Evolutionary conservation across 352 stramenopile species (phyloP).

Genomic region (Globisporangium polare): DNA sequence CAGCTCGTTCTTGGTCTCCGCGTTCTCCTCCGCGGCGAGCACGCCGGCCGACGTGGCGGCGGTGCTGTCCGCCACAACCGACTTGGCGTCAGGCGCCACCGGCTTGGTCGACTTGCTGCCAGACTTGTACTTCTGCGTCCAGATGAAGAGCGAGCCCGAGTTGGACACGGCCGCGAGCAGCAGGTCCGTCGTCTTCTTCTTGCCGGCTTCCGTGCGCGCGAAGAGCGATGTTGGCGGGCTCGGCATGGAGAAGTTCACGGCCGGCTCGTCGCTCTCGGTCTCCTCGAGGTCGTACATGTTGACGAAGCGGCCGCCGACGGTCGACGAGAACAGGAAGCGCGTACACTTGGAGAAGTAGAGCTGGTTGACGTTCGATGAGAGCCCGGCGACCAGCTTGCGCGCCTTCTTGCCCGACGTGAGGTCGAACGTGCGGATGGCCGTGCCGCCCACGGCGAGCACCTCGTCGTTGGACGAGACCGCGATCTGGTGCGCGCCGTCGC

Average conservation of each 20-base stretch:
- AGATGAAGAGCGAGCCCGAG: conserved; percentile 68
- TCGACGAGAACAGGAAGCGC: conserved; percentile 72
- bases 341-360: conserved; percentile 60
- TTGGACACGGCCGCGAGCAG: conserved; percentile 53
- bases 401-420: conserved; percentile 74
- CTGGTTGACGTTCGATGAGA: conserved; percentile 70
- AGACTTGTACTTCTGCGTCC: conserved; percentile 64
- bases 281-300: conserved; percentile 80
- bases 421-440: conserved; percentile 70
- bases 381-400: conserved; percentile 64
- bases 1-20: conserved; percentile 30
- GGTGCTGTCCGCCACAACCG: conserved; percentile 24
- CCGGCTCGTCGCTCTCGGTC: conserved; percentile 57
- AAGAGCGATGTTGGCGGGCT: conserved; percentile 51
- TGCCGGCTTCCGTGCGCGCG: conserved; percentile 32
- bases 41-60: conserved; percentile 36
- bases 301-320: conserved; percentile 68
- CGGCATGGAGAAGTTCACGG: conserved; percentile 72
- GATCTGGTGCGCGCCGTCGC: conserved; percentile 57
- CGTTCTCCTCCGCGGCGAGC: conserved; percentile 34
- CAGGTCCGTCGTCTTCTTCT: conserved; percentile 71
- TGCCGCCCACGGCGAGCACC: conserved; percentile 58
- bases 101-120: conserved; percentile 57
- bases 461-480: conserved; percentile 62
- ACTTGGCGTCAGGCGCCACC: conserved; percentile 44